Percentiles rank a stretch among this genome's conserved stretches.
These are phyloP conservation scores for Inga laurina DNA, from an alignment of 306 rosid species.

Conservation along the genomic window DNA sequence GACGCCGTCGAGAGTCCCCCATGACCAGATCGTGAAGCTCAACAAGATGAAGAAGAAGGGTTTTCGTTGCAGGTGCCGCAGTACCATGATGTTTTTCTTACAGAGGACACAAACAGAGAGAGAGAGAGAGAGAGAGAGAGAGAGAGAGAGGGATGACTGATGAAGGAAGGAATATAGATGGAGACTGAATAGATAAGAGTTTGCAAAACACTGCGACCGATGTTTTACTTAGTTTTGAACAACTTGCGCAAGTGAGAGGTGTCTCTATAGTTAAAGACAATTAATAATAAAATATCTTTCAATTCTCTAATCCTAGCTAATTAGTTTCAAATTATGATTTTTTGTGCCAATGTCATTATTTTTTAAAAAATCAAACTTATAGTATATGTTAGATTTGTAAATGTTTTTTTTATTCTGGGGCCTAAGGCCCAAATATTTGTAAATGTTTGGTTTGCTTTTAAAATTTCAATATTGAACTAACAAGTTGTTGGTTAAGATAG, in stretches of 20 bases:
- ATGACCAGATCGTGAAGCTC: neutral
- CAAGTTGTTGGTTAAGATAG: too few relatives aligned
- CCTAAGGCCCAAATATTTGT: too few relatives aligned
- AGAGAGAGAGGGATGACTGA: neutral
- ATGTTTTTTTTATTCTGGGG: too few relatives aligned
- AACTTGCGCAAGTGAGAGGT: neutral
- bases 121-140: neutral
- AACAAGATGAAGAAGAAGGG: neutral
- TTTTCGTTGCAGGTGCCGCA: neutral
- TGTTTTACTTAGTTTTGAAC: neutral
- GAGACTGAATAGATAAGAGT: neutral
- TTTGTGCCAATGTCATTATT: too few relatives aligned
- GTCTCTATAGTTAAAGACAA: neutral
- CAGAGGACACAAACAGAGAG: neutral
- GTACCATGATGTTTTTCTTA: neutral
- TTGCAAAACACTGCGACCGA: neutral
- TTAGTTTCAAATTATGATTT: too few relatives aligned
- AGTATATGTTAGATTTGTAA: too few relatives aligned
- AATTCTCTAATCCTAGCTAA: too few relatives aligned
- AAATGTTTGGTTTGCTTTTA: too few relatives aligned
- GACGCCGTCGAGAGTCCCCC: constrained; percentile 6
- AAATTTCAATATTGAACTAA: too few relatives aligned
- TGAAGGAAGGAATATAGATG: neutral
- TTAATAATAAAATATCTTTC: too few relatives aligned
- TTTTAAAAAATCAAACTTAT: too few relatives aligned